phyloP scores from a whole-genome alignment of 306 rosid genomes.

The Cicer judaicum region DNA sequence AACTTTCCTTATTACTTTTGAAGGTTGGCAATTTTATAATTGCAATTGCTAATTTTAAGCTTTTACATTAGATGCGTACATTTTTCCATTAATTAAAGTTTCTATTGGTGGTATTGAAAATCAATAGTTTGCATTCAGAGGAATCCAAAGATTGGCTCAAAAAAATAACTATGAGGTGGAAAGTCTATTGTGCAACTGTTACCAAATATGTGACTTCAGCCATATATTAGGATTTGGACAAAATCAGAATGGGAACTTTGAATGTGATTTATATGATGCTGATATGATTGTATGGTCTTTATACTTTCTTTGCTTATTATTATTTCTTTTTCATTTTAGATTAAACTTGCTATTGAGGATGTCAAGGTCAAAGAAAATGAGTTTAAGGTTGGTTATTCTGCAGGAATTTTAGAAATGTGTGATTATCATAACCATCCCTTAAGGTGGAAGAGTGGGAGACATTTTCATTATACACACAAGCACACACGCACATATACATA shows the following conservation, averaged over 20 bases:
- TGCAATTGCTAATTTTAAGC: slow-evolving; percentile 31
- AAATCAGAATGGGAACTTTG: slow-evolving; percentile 11
- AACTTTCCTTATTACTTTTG: slow-evolving; percentile 34
- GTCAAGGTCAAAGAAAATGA: slow-evolving; percentile 57
- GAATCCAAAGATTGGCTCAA: slow-evolving; percentile 5
- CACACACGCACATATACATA: neutral
- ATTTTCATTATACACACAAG: neutral
- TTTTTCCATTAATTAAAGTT: slow-evolving; percentile 9
- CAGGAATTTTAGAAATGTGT: neutral
- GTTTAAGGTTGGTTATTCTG: slow-evolving; percentile 66
- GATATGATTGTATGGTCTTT: neutral
- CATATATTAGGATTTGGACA: slow-evolving; percentile 20
- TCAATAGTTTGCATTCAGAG: slow-evolving; percentile 17
- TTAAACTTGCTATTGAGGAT: slow-evolving; percentile 64
- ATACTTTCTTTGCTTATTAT: slow-evolving; percentile 31
- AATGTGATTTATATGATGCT: slow-evolving; percentile 27
- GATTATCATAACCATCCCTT: slow-evolving; percentile 15
- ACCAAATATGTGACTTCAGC: slow-evolving; percentile 18
- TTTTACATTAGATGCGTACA: slow-evolving; percentile 5
- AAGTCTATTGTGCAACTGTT: slow-evolving; percentile 23
- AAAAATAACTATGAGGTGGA: slow-evolving; percentile 2
- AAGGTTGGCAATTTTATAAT: slow-evolving; percentile 1
- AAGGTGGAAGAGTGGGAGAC: slow-evolving; percentile 20
- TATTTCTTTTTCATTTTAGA: slow-evolving; percentile 54
- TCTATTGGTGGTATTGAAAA: slow-evolving; percentile 15